phyloP scores from a whole-genome alignment of 2,329 filamentous ascomycete genomes.

The Clonostachys sp. region DNA sequence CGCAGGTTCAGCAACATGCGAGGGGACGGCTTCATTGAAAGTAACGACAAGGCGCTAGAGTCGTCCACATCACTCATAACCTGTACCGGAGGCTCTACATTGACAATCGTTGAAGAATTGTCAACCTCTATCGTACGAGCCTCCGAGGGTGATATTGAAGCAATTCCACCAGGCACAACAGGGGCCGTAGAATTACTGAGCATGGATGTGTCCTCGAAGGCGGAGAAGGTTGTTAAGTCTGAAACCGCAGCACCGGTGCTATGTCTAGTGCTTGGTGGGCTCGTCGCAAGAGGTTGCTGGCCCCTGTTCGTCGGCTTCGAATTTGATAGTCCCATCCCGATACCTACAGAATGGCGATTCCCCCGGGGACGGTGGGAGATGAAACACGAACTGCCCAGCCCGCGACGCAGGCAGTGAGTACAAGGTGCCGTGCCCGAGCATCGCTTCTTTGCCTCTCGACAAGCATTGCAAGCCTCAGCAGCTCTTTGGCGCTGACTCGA shows the following conservation, averaged over 20 bases:
- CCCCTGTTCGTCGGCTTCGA: too few relatives aligned
- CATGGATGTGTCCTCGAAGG: too few relatives aligned
- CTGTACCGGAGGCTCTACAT: conserved; percentile 2
- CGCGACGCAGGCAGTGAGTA: conserved; percentile 37
- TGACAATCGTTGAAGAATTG: conserved; percentile 6
- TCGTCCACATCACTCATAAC: background rate
- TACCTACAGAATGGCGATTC: background rate
- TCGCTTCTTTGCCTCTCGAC: conserved; percentile 43
- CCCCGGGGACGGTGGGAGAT: conserved; percentile 7
- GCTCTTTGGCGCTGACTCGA: conserved; percentile 42
- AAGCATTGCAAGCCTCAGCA: conserved; percentile 40
- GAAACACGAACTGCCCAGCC: conserved; percentile 28
- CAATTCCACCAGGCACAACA: background rate
- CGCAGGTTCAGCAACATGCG: conserved; percentile 46
- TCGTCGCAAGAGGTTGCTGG: background rate
- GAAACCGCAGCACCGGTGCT: background rate
- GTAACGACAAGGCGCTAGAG: conserved; percentile 3
- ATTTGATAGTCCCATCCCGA: too few relatives aligned
- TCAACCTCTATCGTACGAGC: conserved; percentile 15
- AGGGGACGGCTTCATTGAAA: conserved; percentile 12
- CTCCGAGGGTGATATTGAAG: conserved; percentile 19
- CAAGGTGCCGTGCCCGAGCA: conserved; percentile 44
- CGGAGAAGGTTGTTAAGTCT: too few relatives aligned
- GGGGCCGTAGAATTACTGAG: too few relatives aligned
- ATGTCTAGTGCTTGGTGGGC: background rate